Conservation (phyloP, 208 protist genomes). For the Acanthamoeba lenticulata region DNA sequence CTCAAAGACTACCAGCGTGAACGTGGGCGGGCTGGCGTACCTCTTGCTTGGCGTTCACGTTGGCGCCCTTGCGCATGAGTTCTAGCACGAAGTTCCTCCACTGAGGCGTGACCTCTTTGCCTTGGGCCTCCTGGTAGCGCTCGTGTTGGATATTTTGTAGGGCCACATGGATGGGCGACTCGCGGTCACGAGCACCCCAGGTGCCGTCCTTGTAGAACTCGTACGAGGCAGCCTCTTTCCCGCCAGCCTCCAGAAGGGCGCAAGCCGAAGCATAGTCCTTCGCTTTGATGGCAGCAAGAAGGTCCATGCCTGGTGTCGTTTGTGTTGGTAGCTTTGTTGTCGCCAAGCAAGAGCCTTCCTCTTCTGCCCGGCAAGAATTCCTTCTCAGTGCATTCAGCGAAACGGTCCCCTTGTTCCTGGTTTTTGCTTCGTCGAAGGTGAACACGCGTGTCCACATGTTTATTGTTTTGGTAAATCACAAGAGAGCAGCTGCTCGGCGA, state of each 20-base stretch:
- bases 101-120: background rate
- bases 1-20: background rate
- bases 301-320: no score
- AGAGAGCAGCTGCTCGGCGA: no score
- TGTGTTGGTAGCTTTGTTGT: no score
- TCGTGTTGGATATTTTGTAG: background rate
- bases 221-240: background rate
- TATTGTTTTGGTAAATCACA: no score
- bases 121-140: background rate
- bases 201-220: constrained; percentile 27
- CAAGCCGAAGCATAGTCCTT: background rate
- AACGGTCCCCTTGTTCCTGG: no score
- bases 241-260: background rate
- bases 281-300: background rate
- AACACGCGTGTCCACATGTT: no score
- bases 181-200: background rate
- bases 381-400: no score
- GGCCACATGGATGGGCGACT: background rate
- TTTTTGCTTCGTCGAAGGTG: no score
- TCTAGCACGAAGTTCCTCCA: background rate
- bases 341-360: no score
- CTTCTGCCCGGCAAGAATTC: no score
- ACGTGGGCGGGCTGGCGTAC: background rate
- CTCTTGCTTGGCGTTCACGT: constrained; percentile 29
- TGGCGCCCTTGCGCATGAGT: background rate